phyloP scores from a whole-genome alignment of 371 early-diverging fungal genomes.

The Amoeboaphelidium protococcarum region DNA sequence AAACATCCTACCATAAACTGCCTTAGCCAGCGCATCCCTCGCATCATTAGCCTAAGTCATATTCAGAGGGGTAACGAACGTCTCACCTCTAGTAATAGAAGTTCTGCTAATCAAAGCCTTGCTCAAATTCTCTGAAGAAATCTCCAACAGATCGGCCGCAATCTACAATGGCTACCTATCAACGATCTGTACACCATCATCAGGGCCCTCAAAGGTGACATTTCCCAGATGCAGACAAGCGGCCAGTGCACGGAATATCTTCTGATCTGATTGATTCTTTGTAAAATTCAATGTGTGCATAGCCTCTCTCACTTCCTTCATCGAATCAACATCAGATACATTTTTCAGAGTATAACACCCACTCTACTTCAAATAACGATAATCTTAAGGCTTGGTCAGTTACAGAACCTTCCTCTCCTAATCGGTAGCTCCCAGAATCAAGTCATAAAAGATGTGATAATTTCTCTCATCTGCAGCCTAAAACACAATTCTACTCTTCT shows the following conservation, averaged over 20 bases:
- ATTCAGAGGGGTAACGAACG: slow-evolving; percentile 9
- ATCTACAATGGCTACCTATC: slow-evolving; percentile 5
- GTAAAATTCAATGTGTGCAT: background rate
- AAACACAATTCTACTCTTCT: slow-evolving; percentile 10
- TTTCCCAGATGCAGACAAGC: slow-evolving; percentile 17
- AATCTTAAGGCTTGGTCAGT: slow-evolving; percentile 2
- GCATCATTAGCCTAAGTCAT: slow-evolving; percentile 4
- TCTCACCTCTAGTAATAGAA: slow-evolving; percentile 13
- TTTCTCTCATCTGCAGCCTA: slow-evolving; percentile 11
- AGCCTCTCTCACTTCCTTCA: background rate
- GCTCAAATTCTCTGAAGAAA: slow-evolving; percentile 13
- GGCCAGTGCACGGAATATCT: slow-evolving; percentile 5
- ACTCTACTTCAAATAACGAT: slow-evolving; percentile 5
- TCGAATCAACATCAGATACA: slow-evolving; percentile 2
- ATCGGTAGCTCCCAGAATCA: slow-evolving; percentile 7
- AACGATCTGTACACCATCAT: slow-evolving; percentile 3
- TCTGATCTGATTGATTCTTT: background rate
- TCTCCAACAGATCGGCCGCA: slow-evolving; percentile 15
- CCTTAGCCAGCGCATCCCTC: slow-evolving; percentile 21
- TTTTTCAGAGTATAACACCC: background rate
- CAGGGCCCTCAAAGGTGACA: slow-evolving; percentile 7
- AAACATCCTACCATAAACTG: slow-evolving; percentile 28
- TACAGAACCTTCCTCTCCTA: background rate
- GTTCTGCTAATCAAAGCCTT: slow-evolving; percentile 13
- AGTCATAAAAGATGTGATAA: slow-evolving; percentile 17